Percentiles rank a stretch among this genome's conserved stretches.
Evolutionary conservation across 768 basidiomycete species (phyloP).

Genomic region (Phylloporus sp.): DNA sequence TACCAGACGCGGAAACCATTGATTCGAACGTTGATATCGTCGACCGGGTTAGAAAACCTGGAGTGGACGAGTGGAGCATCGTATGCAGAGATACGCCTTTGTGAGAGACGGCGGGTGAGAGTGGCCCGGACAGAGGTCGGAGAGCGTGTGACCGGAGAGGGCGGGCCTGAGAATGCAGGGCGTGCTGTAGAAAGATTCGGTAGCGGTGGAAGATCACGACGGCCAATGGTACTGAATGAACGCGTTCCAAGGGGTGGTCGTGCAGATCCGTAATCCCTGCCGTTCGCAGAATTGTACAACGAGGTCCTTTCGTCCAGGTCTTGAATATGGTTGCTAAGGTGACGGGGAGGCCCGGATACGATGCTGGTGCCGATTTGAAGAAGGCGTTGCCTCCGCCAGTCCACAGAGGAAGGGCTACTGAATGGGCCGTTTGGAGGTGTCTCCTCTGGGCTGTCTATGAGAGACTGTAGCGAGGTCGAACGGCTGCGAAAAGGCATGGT

Average conservation of each 20-base stretch:
- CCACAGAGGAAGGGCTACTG: constrained; percentile 51
- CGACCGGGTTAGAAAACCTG: constrained; percentile 32
- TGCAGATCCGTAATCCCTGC: constrained; percentile 57
- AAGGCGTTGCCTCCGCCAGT: constrained; percentile 59
- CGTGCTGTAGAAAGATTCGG: constrained; percentile 32
- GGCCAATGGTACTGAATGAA: constrained; percentile 26
- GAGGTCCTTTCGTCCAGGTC: constrained; percentile 33
- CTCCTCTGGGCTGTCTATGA: constrained; percentile 9
- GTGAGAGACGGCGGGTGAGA: constrained; percentile 38
- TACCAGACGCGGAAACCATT: constrained; percentile 89
- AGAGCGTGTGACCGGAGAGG: constrained; percentile 30
- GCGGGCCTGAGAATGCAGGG: constrained; percentile 35
- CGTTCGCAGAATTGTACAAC: constrained; percentile 29
- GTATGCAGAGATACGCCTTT: constrained; percentile 72
- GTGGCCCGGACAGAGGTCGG: constrained; percentile 32
- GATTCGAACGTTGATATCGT: constrained; percentile 57
- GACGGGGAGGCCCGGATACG: background rate
- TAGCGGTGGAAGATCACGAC: constrained; percentile 37
- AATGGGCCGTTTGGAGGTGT: constrained; percentile 33
- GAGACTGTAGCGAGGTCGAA: constrained; percentile 20
- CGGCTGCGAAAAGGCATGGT: constrained; percentile 19
- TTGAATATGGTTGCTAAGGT: background rate
- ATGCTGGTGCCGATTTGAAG: constrained; percentile 44
- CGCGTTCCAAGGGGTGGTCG: constrained; percentile 27
- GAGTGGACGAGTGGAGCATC: constrained; percentile 45